phyloP scores from a whole-genome alignment of 129 eudicot genomes.

The Cynara cardunculus region DNA sequence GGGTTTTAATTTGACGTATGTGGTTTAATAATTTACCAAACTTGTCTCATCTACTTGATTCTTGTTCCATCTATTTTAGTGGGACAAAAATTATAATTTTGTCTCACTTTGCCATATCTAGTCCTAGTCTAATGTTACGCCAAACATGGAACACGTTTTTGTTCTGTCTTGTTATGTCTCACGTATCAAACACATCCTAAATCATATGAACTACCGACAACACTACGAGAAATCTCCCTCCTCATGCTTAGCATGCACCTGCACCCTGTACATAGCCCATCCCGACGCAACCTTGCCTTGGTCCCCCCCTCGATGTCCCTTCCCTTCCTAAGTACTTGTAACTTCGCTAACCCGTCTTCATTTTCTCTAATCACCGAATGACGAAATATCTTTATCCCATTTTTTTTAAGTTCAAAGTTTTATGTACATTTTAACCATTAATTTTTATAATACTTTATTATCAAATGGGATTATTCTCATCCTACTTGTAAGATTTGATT shows the following conservation, averaged over 20 bases:
- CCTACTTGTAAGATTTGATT: not conserved
- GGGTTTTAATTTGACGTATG: no score
- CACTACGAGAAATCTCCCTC: not conserved
- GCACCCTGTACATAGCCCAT: not conserved
- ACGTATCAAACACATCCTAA: not conserved
- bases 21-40: no score
- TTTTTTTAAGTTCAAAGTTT: not conserved
- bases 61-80: not conserved
- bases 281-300: not conserved
- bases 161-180: not conserved
- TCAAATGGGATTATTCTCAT: not conserved
- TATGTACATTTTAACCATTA: not conserved
- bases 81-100: no score
- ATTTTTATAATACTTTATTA: not conserved
- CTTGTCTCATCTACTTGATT: not conserved
- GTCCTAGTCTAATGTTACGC: no score
- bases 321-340: no score
- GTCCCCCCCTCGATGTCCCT: not conserved
- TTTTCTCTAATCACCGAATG: not conserved
- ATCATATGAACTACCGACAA: not conserved
- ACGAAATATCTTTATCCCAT: not conserved
- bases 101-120: no score
- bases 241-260: not conserved
- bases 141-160: no score
- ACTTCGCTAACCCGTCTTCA: not conserved